Percentiles rank a stretch among this genome's conserved stretches.
Conservation (phyloP, 148 eudicot species). For the Vaccinium darrowii region DNA sequence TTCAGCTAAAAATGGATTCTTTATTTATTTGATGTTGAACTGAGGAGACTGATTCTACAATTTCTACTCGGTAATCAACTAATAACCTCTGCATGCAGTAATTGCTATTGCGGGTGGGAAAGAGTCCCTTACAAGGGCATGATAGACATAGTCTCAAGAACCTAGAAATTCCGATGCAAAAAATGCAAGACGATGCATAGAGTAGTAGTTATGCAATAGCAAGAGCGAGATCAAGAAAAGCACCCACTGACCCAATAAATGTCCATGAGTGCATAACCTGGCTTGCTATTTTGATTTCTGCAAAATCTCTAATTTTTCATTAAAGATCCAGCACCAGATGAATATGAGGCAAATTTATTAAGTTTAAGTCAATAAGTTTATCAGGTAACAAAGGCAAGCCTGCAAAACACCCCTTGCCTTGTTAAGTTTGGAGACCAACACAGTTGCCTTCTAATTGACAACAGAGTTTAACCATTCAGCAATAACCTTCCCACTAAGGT, state of each 20-base stretch:
- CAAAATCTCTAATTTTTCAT: conserved; percentile 6
- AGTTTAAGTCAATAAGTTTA: too few species aligned
- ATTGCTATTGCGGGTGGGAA: conserved; percentile 32
- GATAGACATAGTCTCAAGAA: conserved; percentile 69
- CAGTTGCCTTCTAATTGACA: too few species aligned
- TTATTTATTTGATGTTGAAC: conserved; percentile 47
- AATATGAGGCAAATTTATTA: too few species aligned
- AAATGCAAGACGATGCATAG: conserved; percentile 69
- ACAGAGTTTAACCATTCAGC: too few species aligned
- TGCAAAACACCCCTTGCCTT: too few species aligned
- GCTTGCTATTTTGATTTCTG: conserved; percentile 46
- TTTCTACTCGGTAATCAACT: conserved; percentile 50
- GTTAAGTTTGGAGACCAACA: too few species aligned
- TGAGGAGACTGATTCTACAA: conserved; percentile 34
- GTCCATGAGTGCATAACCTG: conserved; percentile 65
- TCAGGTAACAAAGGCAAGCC: too few species aligned
- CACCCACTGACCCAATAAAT: conserved; percentile 65
- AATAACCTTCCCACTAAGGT: too few species aligned
- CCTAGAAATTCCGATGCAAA: conserved; percentile 54
- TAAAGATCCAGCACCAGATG: neutral
- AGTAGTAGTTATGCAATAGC: conserved; percentile 73
- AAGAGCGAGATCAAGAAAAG: conserved; percentile 80
- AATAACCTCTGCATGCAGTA: conserved; percentile 51
- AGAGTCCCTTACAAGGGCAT: conserved; percentile 63
- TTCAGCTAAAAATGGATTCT: too few species aligned